phyloP scores from a whole-genome alignment of 805 yeast species.

The Lachancea cidri region DNA sequence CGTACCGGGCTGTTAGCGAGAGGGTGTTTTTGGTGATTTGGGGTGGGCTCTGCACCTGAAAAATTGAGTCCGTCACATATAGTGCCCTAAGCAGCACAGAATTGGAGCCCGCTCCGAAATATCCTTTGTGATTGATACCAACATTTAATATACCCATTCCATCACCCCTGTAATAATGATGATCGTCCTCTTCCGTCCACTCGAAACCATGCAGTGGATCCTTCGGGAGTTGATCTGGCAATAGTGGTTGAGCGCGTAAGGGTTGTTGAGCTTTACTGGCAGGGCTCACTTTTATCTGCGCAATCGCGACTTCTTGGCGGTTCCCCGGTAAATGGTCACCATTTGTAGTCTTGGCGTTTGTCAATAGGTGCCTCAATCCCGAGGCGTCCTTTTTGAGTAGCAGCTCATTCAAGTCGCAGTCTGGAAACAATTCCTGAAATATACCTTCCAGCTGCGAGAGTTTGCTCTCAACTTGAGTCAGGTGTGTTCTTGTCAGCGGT shows the following conservation, averaged over 20 bases:
- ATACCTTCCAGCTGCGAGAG: constrained; percentile 44
- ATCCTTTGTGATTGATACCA: constrained; percentile 51
- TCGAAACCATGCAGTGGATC: constrained; percentile 50
- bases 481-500: constrained; percentile 75
- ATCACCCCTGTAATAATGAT: constrained; percentile 32
- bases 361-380: constrained; percentile 39
- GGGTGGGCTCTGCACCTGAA: not conserved
- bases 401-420: constrained; percentile 40
- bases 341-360: constrained; percentile 49
- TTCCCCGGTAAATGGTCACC: constrained; percentile 31
- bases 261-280: no score
- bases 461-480: constrained; percentile 67
- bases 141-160: constrained; percentile 62
- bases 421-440: constrained; percentile 41
- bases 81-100: constrained; percentile 49
- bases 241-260: constrained; percentile 14
- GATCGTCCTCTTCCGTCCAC: constrained; percentile 50
- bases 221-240: constrained; percentile 37
- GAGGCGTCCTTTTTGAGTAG: constrained; percentile 20
- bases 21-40: not conserved
- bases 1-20: constrained; percentile 11
- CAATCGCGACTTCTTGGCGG: not conserved
- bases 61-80: constrained; percentile 1
- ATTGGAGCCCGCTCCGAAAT: constrained; percentile 60
- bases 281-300: no score